Conservation (phyloP, 2,329 filamentous ascomycete genomes). For the Orbilia quercus region DNA sequence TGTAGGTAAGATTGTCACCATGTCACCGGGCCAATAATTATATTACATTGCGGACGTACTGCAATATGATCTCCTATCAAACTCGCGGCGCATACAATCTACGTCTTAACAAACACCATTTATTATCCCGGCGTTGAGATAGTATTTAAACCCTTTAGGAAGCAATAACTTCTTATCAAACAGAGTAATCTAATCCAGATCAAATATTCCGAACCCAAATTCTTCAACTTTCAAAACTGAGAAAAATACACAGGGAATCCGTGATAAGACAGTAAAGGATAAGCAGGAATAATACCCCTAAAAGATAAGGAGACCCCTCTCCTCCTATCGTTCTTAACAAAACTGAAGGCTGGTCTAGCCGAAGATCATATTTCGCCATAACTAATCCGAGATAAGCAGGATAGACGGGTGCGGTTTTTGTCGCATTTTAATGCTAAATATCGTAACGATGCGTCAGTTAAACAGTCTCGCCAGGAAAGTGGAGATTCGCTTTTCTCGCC, state of each 20-base stretch:
- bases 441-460: constrained; percentile 26
- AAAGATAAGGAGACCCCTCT: not conserved
- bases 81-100: no score
- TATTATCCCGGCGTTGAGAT: no score
- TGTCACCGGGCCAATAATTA: no score
- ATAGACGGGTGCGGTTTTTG: not conserved
- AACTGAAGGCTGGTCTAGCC: constrained; percentile 13
- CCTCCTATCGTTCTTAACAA: no score
- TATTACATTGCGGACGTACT: no score
- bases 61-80: no score
- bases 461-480: constrained; percentile 11
- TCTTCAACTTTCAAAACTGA: not conserved
- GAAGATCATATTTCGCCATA: not conserved
- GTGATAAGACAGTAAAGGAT: no score
- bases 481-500: not conserved
- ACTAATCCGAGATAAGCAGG: constrained; percentile 17
- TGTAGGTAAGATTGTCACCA: no score
- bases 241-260: not conserved
- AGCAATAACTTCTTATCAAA: not conserved
- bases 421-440: constrained; percentile 44
- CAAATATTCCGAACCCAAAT: no score
- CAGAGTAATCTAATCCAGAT: no score
- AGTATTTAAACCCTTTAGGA: not conserved
- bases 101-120: no score
- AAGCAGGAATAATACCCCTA: constrained; percentile 6